A percentile compares a stretch with the other conserved stretches of the same genome.
Conservation (phyloP, 2,329 filamentous ascomycete genomes). For the Xylariales sp. region DNA sequence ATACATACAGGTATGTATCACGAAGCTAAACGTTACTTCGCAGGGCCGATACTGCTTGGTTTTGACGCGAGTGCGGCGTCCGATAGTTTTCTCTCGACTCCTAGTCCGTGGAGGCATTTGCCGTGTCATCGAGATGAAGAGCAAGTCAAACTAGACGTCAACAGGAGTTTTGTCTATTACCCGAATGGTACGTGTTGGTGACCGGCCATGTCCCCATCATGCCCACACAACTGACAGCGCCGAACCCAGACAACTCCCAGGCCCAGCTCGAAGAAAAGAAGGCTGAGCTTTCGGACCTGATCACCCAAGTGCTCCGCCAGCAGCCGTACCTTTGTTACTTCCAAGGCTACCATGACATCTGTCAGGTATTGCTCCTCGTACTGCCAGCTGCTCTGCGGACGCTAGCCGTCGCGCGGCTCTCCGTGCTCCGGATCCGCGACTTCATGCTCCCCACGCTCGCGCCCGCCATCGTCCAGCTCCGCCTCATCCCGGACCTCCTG, state of each 20-base stretch:
- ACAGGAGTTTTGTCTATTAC: constrained; percentile 98
- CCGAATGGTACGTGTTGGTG: constrained; percentile 72
- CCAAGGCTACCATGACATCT: constrained; percentile 98
- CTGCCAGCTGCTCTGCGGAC: constrained; percentile 72
- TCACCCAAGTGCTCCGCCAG: constrained; percentile 81
- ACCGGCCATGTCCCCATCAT: constrained; percentile 3
- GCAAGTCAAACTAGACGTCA: constrained; percentile 91
- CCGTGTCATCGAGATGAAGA: constrained; percentile 86
- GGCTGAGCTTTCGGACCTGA: constrained; percentile 80
- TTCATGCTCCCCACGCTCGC: constrained; percentile 94
- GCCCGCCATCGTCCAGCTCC: constrained; percentile 86
- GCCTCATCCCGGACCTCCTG: constrained; percentile 85
- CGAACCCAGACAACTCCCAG: constrained; percentile 70
- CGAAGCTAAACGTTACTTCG: constrained; percentile 15
- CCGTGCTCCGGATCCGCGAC: constrained; percentile 89
- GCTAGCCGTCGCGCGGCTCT: constrained; percentile 80
- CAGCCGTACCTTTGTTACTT: constrained; percentile 93
- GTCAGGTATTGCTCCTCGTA: constrained; percentile 92
- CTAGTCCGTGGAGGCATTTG: constrained; percentile 68
- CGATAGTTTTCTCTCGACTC: constrained; percentile 37
- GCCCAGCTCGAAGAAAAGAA: constrained; percentile 78
- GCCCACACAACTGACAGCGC: neutral
- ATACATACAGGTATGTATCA: constrained; percentile 1
- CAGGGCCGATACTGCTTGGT: constrained; percentile 63
- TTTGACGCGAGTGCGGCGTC: constrained; percentile 37